A percentile compares a stretch with the other conserved stretches of the same genome.
Conservation (phyloP, 257 asterid species). For the Cynanchum wilfordii region DNA sequence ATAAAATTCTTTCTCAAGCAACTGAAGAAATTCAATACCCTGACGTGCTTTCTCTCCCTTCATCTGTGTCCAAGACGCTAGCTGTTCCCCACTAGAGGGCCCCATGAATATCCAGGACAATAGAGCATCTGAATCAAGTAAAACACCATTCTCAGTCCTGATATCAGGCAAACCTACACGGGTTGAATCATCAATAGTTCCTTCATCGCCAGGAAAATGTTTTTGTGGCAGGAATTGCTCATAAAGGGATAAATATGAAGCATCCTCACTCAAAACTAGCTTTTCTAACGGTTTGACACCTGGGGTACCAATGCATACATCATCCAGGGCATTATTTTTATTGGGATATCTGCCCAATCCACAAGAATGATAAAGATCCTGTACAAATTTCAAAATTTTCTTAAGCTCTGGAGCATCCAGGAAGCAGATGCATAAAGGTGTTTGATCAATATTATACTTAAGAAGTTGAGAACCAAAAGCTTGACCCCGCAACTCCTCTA, state of each 20-base stretch:
- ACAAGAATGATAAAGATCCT: conserved; percentile 72
- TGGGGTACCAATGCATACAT: conserved; percentile 32
- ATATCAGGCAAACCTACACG: conserved; percentile 30
- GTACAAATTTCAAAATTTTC: conserved; percentile 72
- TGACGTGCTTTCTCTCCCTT: conserved; percentile 75
- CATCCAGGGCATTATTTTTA: conserved; percentile 40
- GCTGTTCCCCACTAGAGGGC: conserved; percentile 63
- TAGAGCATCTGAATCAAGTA: conserved; percentile 69
- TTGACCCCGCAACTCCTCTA: conserved; percentile 78
- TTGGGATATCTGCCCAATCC: conserved; percentile 68
- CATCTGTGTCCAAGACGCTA: conserved; percentile 56
- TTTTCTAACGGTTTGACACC: conserved; percentile 55
- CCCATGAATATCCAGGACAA: conserved; percentile 83
- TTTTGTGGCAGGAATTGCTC: conserved; percentile 59
- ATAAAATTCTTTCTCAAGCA: conserved; percentile 77
- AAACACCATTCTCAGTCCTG: conserved; percentile 37
- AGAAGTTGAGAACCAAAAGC: conserved; percentile 70
- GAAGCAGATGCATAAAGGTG: conserved; percentile 80
- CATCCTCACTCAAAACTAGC: conserved; percentile 56
- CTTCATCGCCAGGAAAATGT: conserved; percentile 25
- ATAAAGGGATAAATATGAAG: conserved; percentile 58
- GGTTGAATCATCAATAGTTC: conserved; percentile 29
- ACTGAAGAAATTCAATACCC: conserved; percentile 62
- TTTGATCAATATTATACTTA: conserved; percentile 53
- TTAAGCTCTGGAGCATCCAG: conserved; percentile 73